A percentile compares a stretch with the other conserved stretches of the same genome.
These are phyloP conservation scores for Clonostachys solani DNA, from an alignment of 2,329 filamentous ascomycete species.

Conservation along the genomic window DNA sequence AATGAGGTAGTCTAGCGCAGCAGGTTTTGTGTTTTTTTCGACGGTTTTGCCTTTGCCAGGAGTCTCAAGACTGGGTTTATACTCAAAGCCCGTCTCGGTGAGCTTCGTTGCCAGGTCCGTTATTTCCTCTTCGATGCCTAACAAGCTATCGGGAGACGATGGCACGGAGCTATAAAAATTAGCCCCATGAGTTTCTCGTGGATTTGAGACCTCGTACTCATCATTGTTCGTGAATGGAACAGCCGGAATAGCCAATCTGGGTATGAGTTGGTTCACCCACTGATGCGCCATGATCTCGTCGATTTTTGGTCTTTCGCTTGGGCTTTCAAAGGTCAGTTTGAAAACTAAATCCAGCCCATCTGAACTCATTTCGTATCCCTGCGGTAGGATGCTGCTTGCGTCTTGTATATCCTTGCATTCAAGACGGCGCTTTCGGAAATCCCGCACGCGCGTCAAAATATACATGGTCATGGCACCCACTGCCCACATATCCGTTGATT, in stretches of 20 bases:
- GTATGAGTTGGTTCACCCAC: not conserved
- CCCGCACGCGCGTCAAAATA: not conserved
- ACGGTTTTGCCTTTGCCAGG: not conserved
- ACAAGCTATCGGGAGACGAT: no score
- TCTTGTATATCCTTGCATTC: not conserved
- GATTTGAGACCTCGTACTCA: no score
- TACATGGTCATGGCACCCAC: not conserved
- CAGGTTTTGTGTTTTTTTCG: not conserved
- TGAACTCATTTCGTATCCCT: not conserved
- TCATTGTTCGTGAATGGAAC: no score
- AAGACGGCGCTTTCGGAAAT: not conserved
- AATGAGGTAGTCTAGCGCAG: no score
- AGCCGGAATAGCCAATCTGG: not conserved
- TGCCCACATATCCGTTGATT: not conserved
- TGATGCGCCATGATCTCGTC: not conserved
- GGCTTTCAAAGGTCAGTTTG: not conserved
- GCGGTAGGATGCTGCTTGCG: not conserved
- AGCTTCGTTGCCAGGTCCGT: no score
- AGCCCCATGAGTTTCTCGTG: no score
- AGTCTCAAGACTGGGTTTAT: no score
- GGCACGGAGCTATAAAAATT: no score
- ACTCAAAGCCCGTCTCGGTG: no score
- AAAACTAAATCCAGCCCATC: not conserved
- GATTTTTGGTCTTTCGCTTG: not conserved
- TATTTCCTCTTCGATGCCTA: no score